Percentiles rank a stretch among this genome's conserved stretches.
phyloP scores from a whole-genome alignment of 2,329 filamentous ascomycete genomes.

The Penicillium griseofulvum region DNA sequence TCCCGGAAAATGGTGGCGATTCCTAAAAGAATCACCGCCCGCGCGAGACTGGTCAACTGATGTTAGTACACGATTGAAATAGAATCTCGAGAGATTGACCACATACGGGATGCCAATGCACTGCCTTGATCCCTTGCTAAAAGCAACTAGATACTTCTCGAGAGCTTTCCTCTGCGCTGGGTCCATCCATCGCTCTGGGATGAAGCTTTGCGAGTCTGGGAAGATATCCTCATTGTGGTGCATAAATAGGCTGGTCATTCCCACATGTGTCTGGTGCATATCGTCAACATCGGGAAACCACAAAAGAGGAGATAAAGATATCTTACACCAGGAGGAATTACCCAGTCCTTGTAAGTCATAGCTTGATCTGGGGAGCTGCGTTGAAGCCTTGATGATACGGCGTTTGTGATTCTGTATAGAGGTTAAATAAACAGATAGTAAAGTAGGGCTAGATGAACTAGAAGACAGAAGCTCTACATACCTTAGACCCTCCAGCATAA shows the following conservation, averaged over 20 bases:
- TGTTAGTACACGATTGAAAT: neutral
- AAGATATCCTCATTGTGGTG: slow-evolving; percentile 39
- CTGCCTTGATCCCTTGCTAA: slow-evolving; percentile 43
- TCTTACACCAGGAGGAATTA: slow-evolving; percentile 33
- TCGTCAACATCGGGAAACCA: neutral
- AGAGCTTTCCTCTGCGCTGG: slow-evolving; percentile 31
- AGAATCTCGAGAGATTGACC: neutral
- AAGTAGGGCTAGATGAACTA: no score
- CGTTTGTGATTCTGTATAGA: slow-evolving; percentile 15
- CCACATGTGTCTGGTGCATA: slow-evolving; percentile 31
- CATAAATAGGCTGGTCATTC: slow-evolving; percentile 39
- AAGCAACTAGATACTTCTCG: slow-evolving; percentile 39
- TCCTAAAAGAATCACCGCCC: slow-evolving; percentile 33
- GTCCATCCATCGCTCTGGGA: slow-evolving; percentile 40
- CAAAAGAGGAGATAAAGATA: neutral
- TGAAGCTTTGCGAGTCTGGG: slow-evolving; percentile 35
- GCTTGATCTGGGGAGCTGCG: slow-evolving; percentile 28
- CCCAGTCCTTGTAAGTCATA: slow-evolving; percentile 32
- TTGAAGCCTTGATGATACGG: slow-evolving; percentile 30
- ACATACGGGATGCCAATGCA: slow-evolving; percentile 48
- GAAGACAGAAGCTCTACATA: slow-evolving; percentile 5
- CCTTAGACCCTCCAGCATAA: slow-evolving; percentile 32
- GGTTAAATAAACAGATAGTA: neutral
- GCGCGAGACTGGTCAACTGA: slow-evolving; percentile 27
- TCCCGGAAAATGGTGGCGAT: slow-evolving; percentile 29